Evolutionary conservation across 1,139 yeast species (phyloP).

Genomic region (Kodamaea arcana): DNA sequence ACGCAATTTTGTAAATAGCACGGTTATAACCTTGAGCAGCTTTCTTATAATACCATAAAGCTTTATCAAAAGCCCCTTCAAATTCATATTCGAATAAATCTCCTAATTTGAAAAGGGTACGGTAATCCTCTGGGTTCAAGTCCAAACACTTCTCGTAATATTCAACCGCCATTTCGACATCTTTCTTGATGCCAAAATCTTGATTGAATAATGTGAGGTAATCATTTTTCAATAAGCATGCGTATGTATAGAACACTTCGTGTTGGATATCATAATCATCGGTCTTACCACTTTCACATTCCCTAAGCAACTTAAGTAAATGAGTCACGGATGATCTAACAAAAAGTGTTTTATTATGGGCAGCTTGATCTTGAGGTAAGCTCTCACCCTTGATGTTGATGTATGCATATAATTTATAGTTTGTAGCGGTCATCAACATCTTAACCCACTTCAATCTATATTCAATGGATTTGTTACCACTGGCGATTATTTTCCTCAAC

Average conservation of each 20-base stretch:
- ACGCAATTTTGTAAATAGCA: constrained; percentile 41
- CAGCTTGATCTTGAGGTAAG: constrained; percentile 28
- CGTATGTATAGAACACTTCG: constrained; percentile 35
- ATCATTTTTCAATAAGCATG: constrained; percentile 37
- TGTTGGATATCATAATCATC: constrained; percentile 20
- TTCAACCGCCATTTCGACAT: constrained; percentile 27
- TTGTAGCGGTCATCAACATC: constrained; percentile 41
- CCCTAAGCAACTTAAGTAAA: constrained; percentile 35
- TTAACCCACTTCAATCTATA: constrained; percentile 44
- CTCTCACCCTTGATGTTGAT: constrained; percentile 45
- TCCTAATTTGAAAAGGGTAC: constrained; percentile 38
- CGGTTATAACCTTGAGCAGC: constrained; percentile 45
- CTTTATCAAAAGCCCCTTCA: constrained; percentile 27
- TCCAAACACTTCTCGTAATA: constrained; percentile 34
- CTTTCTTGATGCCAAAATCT: constrained; percentile 34
- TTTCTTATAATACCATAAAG: constrained; percentile 33
- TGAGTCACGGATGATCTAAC: constrained; percentile 41
- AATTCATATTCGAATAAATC: constrained; percentile 38
- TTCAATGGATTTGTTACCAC: constrained; percentile 43
- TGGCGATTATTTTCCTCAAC: constrained; percentile 36
- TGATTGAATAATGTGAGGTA: constrained; percentile 30
- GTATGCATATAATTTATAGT: constrained; percentile 37
- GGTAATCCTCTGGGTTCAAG: constrained; percentile 30
- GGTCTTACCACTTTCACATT: constrained; percentile 24
- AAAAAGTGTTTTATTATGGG: constrained; percentile 33